Evolutionary conservation across 192 early-diverging fungal species (phyloP).

Genomic region (Coemansia sp.): DNA sequence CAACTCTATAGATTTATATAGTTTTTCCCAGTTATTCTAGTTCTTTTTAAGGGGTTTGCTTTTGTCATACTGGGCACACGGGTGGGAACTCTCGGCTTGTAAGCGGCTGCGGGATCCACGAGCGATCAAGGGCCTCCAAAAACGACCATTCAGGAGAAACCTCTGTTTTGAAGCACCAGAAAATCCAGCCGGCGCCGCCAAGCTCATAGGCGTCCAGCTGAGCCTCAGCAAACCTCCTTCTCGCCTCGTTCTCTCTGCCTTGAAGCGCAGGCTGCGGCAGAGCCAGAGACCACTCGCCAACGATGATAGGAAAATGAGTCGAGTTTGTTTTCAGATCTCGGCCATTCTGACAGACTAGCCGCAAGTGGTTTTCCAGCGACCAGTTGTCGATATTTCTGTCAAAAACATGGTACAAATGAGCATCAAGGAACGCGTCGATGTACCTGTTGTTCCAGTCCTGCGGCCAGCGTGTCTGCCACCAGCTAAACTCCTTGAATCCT

Average conservation of each 20-base stretch:
- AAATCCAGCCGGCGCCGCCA: constrained; percentile 64
- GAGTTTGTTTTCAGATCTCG: constrained; percentile 39
- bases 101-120: constrained; percentile 60
- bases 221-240: constrained; percentile 57
- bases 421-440: constrained; percentile 46
- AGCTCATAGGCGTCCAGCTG: constrained; percentile 68
- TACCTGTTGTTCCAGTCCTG: constrained; percentile 48
- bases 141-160: constrained; percentile 71
- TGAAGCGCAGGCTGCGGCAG: constrained; percentile 59
- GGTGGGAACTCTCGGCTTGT: constrained; percentile 38
- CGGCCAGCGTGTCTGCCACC: constrained; percentile 51
- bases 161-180: constrained; percentile 74
- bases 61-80: constrained; percentile 1
- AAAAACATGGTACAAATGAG: constrained; percentile 55
- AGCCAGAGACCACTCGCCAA: constrained; percentile 72
- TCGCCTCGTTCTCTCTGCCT: constrained; percentile 58
- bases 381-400: constrained; percentile 44
- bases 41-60: too few species aligned
- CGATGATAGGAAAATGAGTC: constrained; percentile 62
- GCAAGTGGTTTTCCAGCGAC: constrained; percentile 38
- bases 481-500: constrained; percentile 49
- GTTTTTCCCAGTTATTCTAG: too few species aligned
- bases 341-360: constrained; percentile 39
- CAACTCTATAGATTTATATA: neutral
- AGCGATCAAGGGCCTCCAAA: constrained; percentile 61